These are phyloP conservation scores for Durio zibethinus DNA, from an alignment of 345 rosid species.

Conservation along the genomic window DNA sequence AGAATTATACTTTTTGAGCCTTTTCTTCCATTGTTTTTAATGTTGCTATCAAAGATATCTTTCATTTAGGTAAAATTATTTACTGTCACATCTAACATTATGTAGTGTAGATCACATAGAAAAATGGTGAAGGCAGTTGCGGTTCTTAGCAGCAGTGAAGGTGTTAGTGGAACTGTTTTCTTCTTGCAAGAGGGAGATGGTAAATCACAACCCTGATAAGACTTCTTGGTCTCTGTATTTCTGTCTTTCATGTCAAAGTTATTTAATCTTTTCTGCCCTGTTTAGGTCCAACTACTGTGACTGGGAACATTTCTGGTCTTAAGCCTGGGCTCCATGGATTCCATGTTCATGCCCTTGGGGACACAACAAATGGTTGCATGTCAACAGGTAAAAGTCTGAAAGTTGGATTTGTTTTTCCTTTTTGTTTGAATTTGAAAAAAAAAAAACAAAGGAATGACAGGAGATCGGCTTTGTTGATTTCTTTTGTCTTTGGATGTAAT, in stretches of 20 bases:
- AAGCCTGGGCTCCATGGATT: conserved; percentile 94
- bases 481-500: neutral
- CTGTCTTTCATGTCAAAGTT: neutral
- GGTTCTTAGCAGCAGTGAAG: conserved; percentile 65
- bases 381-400: conserved; percentile 68
- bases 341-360: conserved; percentile 97
- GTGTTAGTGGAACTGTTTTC: conserved; percentile 70
- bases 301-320: conserved; percentile 76
- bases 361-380: conserved; percentile 98
- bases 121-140: conserved; percentile 87
- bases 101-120: conserved; percentile 62
- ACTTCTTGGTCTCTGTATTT: neutral
- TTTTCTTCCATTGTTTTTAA: neutral
- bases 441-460: conserved; percentile 19
- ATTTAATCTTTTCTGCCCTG: neutral
- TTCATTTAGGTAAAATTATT: neutral
- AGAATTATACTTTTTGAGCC: neutral
- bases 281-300: conserved; percentile 69
- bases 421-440: neutral
- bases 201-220: conserved; percentile 15
- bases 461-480: neutral
- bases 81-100: conserved; percentile 5
- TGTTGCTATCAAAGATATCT: no score
- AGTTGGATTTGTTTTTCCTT: conserved; percentile 16
- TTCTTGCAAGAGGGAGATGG: conserved; percentile 87